Conservation (phyloP, 345 rosid species). For the Lepidium didymum region DNA sequence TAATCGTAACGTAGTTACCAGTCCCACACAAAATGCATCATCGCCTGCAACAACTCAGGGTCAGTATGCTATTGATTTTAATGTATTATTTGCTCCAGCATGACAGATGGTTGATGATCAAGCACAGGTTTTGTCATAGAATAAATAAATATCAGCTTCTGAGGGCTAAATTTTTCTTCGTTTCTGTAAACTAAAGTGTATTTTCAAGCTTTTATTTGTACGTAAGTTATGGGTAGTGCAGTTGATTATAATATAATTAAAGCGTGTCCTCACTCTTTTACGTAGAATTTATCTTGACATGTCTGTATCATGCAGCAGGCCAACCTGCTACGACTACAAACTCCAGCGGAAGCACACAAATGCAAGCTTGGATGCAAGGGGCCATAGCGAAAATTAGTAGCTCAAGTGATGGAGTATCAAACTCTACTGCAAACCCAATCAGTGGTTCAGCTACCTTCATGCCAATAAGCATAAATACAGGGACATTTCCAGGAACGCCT, state of each 20-base stretch:
- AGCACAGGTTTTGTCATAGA: not conserved
- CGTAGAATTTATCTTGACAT: conserved; percentile 13
- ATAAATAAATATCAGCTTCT: conserved; percentile 7
- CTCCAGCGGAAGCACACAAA: conserved; percentile 85
- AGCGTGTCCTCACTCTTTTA: conserved; percentile 1
- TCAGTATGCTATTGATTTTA: conserved; percentile 34
- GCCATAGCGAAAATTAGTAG: conserved; percentile 96
- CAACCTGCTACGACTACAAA: conserved; percentile 61
- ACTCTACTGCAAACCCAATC: conserved; percentile 59
- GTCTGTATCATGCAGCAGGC: conserved; percentile 45
- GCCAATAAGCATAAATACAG: conserved; percentile 98
- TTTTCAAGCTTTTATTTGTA: not conserved
- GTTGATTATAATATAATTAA: not conserved
- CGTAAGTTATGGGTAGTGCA: not conserved
- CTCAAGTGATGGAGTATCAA: conserved; percentile 64
- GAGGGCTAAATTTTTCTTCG: not conserved
- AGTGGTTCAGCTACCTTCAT: conserved; percentile 80
- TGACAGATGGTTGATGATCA: not conserved
- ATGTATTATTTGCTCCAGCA: not conserved
- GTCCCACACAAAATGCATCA: conserved; percentile 81
- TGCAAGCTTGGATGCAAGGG: conserved; percentile 99
- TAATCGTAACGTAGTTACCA: conserved; percentile 72
- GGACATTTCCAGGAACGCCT: conserved; percentile 99
- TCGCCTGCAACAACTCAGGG: conserved; percentile 78
- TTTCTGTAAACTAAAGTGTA: not conserved